phyloP scores from a whole-genome alignment of 768 basidiomycete genomes.

The Neoboletus subvelutipes region DNA sequence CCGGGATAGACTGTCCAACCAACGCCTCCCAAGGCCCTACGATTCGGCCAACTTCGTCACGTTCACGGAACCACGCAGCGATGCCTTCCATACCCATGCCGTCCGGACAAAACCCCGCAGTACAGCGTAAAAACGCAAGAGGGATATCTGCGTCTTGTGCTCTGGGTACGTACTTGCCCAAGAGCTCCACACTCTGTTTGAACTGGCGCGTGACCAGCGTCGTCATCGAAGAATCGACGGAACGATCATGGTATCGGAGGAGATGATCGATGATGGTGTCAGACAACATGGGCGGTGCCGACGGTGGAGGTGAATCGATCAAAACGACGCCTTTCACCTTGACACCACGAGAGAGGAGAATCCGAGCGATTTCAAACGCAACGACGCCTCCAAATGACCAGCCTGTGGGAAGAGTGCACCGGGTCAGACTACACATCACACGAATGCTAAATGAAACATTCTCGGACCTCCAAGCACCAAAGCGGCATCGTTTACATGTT shows the following conservation, averaged over 20 bases:
- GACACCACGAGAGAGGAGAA: conserved; percentile 41
- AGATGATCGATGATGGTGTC: conserved; percentile 49
- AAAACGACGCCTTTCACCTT: conserved; percentile 57
- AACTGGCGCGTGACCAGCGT: conserved; percentile 49
- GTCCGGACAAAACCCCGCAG: conserved; percentile 41
- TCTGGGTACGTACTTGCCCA: conserved; percentile 46
- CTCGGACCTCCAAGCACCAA: conserved; percentile 59
- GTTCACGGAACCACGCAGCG: conserved; percentile 53
- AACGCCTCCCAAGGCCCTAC: conserved; percentile 50
- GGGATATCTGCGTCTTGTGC: conserved; percentile 29
- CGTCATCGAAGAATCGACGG: conserved; percentile 31
- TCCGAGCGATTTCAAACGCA: conserved; percentile 62
- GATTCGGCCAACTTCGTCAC: conserved; percentile 34
- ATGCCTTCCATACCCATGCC: conserved; percentile 34
- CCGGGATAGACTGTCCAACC: conserved; percentile 36
- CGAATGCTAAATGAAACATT: not conserved
- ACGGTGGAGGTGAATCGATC: conserved; percentile 66
- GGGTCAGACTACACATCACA: not conserved
- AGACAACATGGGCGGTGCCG: conserved; percentile 51
- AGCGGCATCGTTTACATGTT: conserved; percentile 32
- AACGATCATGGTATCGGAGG: conserved; percentile 34
- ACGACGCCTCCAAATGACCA: conserved; percentile 81
- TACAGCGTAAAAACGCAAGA: conserved; percentile 54
- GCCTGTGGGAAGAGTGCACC: conserved; percentile 37
- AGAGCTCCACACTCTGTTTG: conserved; percentile 44